A percentile compares a stretch with the other conserved stretches of the same genome.
phyloP scores from a whole-genome alignment of 305 asterid species.

The Solanum hybrid region DNA sequence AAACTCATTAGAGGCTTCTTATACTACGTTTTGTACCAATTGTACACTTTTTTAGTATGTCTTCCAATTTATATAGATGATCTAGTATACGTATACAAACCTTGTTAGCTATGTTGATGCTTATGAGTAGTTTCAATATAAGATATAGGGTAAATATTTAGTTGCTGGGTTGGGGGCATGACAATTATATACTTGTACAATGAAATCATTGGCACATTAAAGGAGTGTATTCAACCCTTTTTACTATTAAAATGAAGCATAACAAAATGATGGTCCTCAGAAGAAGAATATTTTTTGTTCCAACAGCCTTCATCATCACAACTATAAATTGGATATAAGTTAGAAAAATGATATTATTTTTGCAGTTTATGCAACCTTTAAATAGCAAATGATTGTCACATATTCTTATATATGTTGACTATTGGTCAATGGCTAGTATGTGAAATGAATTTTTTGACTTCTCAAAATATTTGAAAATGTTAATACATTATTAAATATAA shows the following conservation, averaged over 20 bases:
- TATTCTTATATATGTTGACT: neutral
- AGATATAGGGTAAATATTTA: neutral
- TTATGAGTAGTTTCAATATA: neutral
- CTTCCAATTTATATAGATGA: neutral
- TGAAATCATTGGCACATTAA: neutral
- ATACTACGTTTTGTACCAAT: neutral
- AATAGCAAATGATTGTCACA: neutral
- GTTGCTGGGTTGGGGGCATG: neutral
- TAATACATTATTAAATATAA: too few species aligned
- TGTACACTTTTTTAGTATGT: neutral
- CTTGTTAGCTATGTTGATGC: neutral
- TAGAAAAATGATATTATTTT: too few species aligned
- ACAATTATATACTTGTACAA: neutral
- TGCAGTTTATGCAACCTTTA: neutral
- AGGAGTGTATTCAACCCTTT: neutral
- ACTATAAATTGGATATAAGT: neutral
- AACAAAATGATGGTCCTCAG: too few species aligned
- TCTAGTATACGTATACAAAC: neutral
- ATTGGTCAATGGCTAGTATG: neutral
- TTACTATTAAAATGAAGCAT: too few species aligned
- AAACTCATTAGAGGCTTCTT: neutral
- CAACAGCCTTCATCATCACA: neutral
- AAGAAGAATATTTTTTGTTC: neutral
- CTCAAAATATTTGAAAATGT: neutral
- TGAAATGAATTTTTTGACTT: neutral